Evolutionary conservation across 495 filamentous ascomycete species (phyloP).

Genomic region (Sporormia fimetaria): DNA sequence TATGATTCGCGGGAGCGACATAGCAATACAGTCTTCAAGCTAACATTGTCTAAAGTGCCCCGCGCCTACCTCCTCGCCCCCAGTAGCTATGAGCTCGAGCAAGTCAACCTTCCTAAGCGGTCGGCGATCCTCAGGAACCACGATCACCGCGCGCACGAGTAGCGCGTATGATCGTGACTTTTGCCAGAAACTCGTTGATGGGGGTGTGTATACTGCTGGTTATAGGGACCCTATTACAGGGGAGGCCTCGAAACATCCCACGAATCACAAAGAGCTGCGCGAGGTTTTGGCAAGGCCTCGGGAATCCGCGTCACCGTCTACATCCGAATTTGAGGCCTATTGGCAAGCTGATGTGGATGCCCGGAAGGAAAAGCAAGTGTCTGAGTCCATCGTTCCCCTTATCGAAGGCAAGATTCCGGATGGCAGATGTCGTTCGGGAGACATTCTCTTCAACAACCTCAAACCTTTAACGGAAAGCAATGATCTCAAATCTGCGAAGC

Average conservation of each 20-base stretch:
- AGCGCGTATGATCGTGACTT: constrained; percentile 21
- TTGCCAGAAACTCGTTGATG: constrained; percentile 24
- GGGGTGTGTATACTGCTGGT: constrained; percentile 17
- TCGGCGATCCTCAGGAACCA: constrained; percentile 7
- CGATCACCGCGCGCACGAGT: constrained; percentile 12
- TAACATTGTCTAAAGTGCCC: constrained; percentile 16
- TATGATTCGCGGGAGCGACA: constrained; percentile 10
- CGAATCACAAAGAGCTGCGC: constrained; percentile 22
- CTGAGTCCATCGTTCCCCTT: constrained; percentile 30
- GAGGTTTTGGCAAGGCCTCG: constrained; percentile 26
- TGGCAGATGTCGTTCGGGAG: constrained; percentile 17
- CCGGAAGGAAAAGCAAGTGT: constrained; percentile 29
- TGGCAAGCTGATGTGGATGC: constrained; percentile 25
- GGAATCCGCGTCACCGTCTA: constrained; percentile 35
- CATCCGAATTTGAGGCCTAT: constrained; percentile 31
- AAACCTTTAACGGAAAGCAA: constrained; percentile 28
- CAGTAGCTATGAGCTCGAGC: constrained; percentile 20
- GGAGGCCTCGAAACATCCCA: constrained; percentile 11
- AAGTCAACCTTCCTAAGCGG: constrained; percentile 13
- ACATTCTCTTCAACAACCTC: constrained; percentile 32
- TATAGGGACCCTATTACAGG: constrained; percentile 21
- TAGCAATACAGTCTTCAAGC: constrained; percentile 1
- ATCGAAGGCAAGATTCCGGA: constrained; percentile 27
- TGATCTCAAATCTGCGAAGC: constrained; percentile 28
- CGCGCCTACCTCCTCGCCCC: constrained; percentile 11